Base-by-base conservation (phyloP, 306 rosid species). In the Abrus pulchellus region DNA sequence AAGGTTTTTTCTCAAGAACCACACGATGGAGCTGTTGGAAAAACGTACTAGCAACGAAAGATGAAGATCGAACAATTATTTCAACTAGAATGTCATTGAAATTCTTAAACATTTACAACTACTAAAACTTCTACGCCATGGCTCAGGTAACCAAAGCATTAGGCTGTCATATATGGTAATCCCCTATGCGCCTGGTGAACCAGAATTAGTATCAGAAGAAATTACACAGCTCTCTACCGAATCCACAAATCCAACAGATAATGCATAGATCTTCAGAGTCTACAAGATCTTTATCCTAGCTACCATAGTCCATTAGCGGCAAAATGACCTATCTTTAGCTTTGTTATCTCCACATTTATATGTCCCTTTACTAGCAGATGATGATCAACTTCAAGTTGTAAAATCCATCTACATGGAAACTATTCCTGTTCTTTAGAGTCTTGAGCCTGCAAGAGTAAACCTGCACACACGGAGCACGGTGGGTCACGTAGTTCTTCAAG, bases 401-500 rank as follows among this genome's bases (percentile, higher is more conserved):
- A 44, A 9, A 48, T 66, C 30, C 74, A 76, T 36, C 76, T 55
- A 38, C 40, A 48, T 33, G 40, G 57, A 72, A 76, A 83, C 71
- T 84, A 87, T 47, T 72, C 79, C 5, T 73, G 65, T 49, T 50
- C 85, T 48, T 72, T 77, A 1, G 63, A 86, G 72, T 85, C 90
- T 36, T 73, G 83, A 55, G 45, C 79, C 47, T 82, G 87, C 70
- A 83, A 34, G 59, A 83, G 49, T 62, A 76, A 77, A 64, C 85
- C 86, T 36, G 77, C 55, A 80, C 99, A 92, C 59, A 79, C 6
- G 0, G 97, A 97, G 74, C 99, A 96, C 3, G 90, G 64, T 0
- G 99, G 99, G 54, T 96, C 93, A 0, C 88, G 89, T 53, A 75
- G 81, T 73, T 92, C 93, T 77, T 90, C 92, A 7, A 61, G 38